Conservation (phyloP, 352 stramenopile species). For the Phytophthora citrophthora region DNA sequence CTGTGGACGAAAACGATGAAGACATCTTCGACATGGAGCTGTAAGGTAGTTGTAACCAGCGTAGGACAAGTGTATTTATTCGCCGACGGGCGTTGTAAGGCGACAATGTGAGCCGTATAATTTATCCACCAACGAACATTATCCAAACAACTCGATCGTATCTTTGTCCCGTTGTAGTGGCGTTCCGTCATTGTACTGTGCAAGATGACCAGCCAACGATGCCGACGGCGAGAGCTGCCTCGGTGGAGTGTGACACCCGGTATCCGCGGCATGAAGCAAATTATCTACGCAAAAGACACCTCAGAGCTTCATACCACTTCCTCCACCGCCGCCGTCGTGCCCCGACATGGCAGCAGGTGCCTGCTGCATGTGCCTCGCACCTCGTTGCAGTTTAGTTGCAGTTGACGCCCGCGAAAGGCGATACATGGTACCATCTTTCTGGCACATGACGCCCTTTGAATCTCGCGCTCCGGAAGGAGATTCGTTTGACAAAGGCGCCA, state of each 20-base stretch:
- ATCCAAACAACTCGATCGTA: constrained; percentile 15
- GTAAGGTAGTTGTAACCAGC: constrained; percentile 22
- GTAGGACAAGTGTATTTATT: constrained; percentile 43
- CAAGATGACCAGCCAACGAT: constrained; percentile 4
- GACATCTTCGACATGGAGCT: constrained; percentile 82
- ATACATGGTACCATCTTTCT: constrained; percentile 7
- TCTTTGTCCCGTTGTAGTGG: constrained; percentile 23
- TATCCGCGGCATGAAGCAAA: no score
- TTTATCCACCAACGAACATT: constrained; percentile 32
- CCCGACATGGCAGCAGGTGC: not conserved
- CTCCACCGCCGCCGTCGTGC: not conserved
- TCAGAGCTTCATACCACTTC: no score
- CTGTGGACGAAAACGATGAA: constrained; percentile 43
- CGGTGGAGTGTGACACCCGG: no score
- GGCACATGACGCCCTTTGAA: constrained; percentile 4
- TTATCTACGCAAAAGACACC: no score
- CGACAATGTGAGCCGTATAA: constrained; percentile 18
- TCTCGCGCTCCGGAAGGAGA: constrained; percentile 12
- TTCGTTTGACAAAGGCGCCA: constrained; percentile 24
- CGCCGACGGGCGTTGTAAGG: not conserved
- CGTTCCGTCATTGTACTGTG: constrained; percentile 7
- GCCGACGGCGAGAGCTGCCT: not conserved
- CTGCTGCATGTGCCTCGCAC: not conserved
- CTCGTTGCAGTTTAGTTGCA: constrained; percentile 28
- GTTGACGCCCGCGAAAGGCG: constrained; percentile 13